Evolutionary conservation across 345 rosid species (phyloP).

Genomic region (Adansonia digitata): DNA sequence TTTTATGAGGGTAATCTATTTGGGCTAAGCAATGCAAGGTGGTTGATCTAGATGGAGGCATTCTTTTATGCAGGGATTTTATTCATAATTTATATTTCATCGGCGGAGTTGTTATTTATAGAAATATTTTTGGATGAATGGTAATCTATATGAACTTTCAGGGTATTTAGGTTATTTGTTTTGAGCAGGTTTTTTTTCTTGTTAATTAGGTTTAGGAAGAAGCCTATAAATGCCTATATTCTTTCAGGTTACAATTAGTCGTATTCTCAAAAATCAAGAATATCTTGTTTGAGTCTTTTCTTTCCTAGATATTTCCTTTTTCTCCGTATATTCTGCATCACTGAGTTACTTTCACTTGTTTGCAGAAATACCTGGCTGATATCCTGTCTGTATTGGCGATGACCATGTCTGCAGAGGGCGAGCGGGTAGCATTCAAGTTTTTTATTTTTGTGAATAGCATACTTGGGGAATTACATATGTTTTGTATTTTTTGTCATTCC

Average conservation of each 20-base stretch:
- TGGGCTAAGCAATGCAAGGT: background rate
- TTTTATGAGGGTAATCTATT: background rate
- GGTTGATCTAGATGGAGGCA: background rate
- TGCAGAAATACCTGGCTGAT: constrained; percentile 83
- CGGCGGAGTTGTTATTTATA: background rate
- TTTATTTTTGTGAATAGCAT: background rate
- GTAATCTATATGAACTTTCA: background rate
- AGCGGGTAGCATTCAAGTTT: constrained; percentile 54
- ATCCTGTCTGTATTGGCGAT: constrained; percentile 85
- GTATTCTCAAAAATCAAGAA: background rate
- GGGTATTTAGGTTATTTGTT: background rate
- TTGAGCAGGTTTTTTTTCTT: background rate
- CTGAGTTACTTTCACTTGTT: constrained; percentile 14
- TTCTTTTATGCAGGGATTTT: background rate
- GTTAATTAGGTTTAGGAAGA: background rate
- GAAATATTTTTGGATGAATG: too few species aligned
- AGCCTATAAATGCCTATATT: background rate
- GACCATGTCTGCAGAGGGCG: constrained; percentile 97
- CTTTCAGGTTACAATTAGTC: background rate
- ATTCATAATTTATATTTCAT: background rate
- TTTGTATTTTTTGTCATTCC: background rate
- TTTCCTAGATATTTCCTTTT: background rate
- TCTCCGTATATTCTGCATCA: background rate
- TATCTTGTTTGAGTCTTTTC: background rate
- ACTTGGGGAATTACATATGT: background rate